Conservation (phyloP, 495 filamentous ascomycete species). For the Xylaria palmicola region DNA sequence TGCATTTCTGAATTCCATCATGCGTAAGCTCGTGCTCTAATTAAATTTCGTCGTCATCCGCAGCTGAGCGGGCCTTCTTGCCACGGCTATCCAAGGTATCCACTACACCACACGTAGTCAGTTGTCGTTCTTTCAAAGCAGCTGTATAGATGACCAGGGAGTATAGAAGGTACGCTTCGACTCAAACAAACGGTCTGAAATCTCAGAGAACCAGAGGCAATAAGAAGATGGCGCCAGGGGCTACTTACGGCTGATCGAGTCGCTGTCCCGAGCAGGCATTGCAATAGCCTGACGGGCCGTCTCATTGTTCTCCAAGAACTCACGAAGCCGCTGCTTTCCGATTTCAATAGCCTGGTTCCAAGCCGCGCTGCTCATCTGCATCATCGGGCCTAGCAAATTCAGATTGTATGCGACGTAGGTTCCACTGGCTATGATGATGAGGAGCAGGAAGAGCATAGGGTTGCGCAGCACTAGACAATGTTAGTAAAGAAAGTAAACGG, state of each 20-base stretch:
- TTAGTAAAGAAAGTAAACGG: conserved; percentile 35
- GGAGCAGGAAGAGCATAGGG: conserved; percentile 85
- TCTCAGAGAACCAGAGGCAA: not conserved
- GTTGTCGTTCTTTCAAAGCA: not conserved
- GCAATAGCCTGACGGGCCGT: conserved; percentile 77
- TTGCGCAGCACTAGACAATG: conserved; percentile 74
- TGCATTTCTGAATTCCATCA: conserved; percentile 37
- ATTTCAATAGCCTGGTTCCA: conserved; percentile 81
- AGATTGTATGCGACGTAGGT: conserved; percentile 89
- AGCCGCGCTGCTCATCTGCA: conserved; percentile 90
- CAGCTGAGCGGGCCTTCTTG: conserved; percentile 43
- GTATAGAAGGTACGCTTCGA: too few relatives aligned
- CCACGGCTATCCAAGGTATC: conserved; percentile 61
- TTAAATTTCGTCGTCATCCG: conserved; percentile 50
- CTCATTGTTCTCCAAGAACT: conserved; percentile 80
- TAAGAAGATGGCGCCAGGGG: too few relatives aligned
- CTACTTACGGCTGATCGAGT: conserved; percentile 41
- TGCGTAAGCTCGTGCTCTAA: not conserved
- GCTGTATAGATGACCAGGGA: not conserved
- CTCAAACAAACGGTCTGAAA: too few relatives aligned
- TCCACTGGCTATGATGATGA: conserved; percentile 70
- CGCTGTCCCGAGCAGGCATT: conserved; percentile 55
- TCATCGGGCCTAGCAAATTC: conserved; percentile 93
- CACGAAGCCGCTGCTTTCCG: conserved; percentile 81
- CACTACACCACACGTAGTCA: conserved; percentile 27